Conservation (phyloP, 202 grass and related monocot species). For the Cymbopogon flexuosus region DNA sequence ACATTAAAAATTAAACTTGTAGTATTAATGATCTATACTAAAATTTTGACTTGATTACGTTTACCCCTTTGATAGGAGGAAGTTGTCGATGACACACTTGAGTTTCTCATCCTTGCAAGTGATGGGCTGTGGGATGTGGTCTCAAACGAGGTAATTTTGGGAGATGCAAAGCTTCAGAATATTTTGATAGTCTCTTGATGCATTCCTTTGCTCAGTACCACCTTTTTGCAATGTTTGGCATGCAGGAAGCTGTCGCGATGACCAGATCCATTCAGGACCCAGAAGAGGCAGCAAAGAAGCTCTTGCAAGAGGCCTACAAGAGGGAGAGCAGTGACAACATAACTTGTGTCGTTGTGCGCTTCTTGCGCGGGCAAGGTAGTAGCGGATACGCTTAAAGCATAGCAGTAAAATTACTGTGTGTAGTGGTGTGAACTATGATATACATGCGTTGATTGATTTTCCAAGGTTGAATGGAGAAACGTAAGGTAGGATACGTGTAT, state of each 20-base stretch:
- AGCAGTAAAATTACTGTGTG: slow-evolving; percentile 1
- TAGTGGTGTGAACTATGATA: neutral
- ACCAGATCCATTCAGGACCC: slow-evolving; percentile 64
- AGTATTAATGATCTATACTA: neutral
- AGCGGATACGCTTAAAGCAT: slow-evolving; percentile 38
- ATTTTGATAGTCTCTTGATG: neutral
- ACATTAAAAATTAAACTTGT: too few relatives aligned
- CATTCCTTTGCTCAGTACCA: neutral
- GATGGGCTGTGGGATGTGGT: slow-evolving; percentile 97
- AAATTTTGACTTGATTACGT: neutral
- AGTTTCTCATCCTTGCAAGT: slow-evolving; percentile 89
- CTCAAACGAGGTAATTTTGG: slow-evolving; percentile 66
- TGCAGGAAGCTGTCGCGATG: slow-evolving; percentile 77
- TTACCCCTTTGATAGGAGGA: slow-evolving; percentile 49
- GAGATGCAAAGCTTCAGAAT: neutral
- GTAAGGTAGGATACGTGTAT: slow-evolving; percentile 25
- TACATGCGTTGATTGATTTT: slow-evolving; percentile 27
- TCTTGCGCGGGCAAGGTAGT: slow-evolving; percentile 57
- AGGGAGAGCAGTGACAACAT: slow-evolving; percentile 95
- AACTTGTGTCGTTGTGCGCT: slow-evolving; percentile 81
- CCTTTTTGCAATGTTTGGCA: neutral
- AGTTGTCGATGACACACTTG: slow-evolving; percentile 60
- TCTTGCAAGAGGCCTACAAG: slow-evolving; percentile 84
- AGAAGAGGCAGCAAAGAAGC: slow-evolving; percentile 82
- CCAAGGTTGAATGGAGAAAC: slow-evolving; percentile 8